Base-by-base conservation (phyloP, 306 rosid genomes). In the Acacia melanoxylon region DNA sequence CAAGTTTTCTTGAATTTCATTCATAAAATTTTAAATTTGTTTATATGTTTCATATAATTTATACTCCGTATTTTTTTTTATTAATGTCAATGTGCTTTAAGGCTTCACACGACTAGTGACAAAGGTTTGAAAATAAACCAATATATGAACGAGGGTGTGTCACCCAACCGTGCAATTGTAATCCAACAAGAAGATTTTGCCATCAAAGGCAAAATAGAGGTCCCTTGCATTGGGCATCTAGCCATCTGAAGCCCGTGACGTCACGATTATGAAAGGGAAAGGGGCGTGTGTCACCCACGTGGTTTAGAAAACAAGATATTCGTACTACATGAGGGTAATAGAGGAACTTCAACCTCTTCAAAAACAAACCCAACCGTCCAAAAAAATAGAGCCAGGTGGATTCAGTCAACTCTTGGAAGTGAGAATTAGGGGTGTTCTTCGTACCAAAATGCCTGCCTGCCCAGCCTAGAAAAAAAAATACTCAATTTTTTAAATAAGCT, bases 281-380 rank as follows among this genome's bases (percentile, higher is more conserved):
- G 31, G 10, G 80, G 80, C 76, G 80, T 75, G 85, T 81, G 85
- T 48, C 80, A 54, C 16, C 27, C 85, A 67, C 62, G 58, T 75
- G 85, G 76, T 67, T 25, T 49, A 44, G 25, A 72, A 27, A 45
- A 16, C 61, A 1, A 11, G 19, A 3, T 15, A 14, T 15, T 27
- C 42, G 42, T 15, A 6, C 31, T 24, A 12, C 2, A n/a, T 70
- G 56, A 24, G 58, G 42, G 42, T 31, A 15, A 27, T 5, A 29
- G 41, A 29, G 42, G 41, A 63, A 31, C 69, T 63, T 29, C 22
- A 29, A 15, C 10, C 10, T 63, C 9, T 29, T 24, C 51, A 13
- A 46, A 46, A 46, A 46, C 51, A 46, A 1, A 46, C 51, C 51
- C 51, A 46, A 2, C 51, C 5, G 15, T 46, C 41, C 8, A 37